phyloP scores from a whole-genome alignment of 495 filamentous ascomycete species.

The Aspergillus carlsbadensis region DNA sequence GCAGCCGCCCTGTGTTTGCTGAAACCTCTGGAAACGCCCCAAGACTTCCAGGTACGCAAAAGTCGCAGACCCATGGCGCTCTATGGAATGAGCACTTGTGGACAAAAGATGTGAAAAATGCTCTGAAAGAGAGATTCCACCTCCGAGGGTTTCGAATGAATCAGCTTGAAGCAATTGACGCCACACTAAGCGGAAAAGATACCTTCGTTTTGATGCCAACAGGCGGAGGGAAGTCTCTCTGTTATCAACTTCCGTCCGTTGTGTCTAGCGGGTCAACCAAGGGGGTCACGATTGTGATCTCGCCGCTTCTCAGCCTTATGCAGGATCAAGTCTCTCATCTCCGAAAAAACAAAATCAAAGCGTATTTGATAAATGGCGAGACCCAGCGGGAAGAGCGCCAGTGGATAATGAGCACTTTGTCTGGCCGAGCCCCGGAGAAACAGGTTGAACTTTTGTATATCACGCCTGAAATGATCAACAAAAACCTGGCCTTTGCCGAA shows the following conservation, averaged over 20 bases:
- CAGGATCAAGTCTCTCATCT: constrained; percentile 90
- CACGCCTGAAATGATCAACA: constrained; percentile 94
- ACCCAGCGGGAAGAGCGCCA: constrained; percentile 52
- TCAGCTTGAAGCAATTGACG: constrained; percentile 94
- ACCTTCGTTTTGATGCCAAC: constrained; percentile 97
- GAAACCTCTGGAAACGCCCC: constrained; percentile 55
- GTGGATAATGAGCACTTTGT: constrained; percentile 59
- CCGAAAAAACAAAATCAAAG: constrained; percentile 68
- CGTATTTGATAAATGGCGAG: constrained; percentile 77
- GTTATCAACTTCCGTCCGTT: constrained; percentile 91
- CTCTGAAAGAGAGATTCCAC: constrained; percentile 75
- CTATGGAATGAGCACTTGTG: constrained; percentile 59
- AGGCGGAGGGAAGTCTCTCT: constrained; percentile 93
- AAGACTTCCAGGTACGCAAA: constrained; percentile 31
- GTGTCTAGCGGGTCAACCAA: constrained; percentile 75
- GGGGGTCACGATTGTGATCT: constrained; percentile 90
- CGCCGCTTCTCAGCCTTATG: constrained; percentile 95
- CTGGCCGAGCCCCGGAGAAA: constrained; percentile 61
- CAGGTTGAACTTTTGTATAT: constrained; percentile 85
- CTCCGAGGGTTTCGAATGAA: constrained; percentile 84
- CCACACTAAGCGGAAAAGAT: constrained; percentile 82
- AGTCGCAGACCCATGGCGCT: constrained; percentile 33
- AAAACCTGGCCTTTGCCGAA: constrained; percentile 61
- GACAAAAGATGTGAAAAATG: constrained; percentile 80
- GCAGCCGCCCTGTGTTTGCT: constrained; percentile 47